Evolutionary conservation across 352 stramenopile genomes (phyloP).

Genomic region (Globisporangium cylindrosporum): DNA sequence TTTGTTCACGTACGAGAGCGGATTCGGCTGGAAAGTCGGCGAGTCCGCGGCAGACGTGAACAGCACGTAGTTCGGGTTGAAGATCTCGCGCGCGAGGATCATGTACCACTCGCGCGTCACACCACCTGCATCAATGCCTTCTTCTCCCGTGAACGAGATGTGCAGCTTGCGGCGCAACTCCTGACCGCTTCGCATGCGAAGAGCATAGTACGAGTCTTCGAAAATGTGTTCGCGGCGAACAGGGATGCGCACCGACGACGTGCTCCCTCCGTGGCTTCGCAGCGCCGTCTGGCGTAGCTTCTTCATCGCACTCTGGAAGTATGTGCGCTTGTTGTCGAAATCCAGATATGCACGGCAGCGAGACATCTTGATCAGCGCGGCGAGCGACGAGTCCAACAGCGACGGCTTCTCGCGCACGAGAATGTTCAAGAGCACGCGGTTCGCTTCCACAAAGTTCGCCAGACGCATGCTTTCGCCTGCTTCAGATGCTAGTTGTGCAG

Average conservation of each 20-base stretch:
- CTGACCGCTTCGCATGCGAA: slow-evolving; percentile 94
- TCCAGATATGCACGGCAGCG: slow-evolving; percentile 95
- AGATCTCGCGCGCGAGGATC: slow-evolving; percentile 99
- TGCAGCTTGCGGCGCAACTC: slow-evolving; percentile 97
- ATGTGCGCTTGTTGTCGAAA: slow-evolving; percentile 99
- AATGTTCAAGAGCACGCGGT: slow-evolving; percentile 97
- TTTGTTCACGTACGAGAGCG: slow-evolving; percentile 97
- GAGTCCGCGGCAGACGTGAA: slow-evolving; percentile 99
- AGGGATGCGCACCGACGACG: slow-evolving; percentile 80
- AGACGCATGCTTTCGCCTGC: slow-evolving; percentile 68
- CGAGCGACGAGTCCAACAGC: slow-evolving; percentile 95
- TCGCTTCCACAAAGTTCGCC: slow-evolving; percentile 93
- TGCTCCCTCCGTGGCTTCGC: slow-evolving; percentile 90
- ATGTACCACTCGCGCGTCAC: slow-evolving; percentile 98
- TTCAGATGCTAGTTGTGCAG: slow-evolving; percentile 38
- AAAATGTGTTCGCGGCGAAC: slow-evolving; percentile 97
- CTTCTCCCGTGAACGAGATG: slow-evolving; percentile 97
- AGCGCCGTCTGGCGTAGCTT: slow-evolving; percentile 82
- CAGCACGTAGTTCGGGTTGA: slow-evolving; percentile 99
- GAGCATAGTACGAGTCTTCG: slow-evolving; percentile 98
- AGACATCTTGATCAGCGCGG: slow-evolving; percentile 94
- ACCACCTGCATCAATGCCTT: slow-evolving; percentile 98
- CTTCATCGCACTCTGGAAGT: slow-evolving; percentile 96
- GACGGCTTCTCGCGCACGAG: slow-evolving; percentile 95
- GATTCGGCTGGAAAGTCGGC: slow-evolving; percentile 99